Evolutionary conservation across 192 early-diverging fungal species (phyloP), one percentile per base, ranked within the genome.

Genomic region (Coemansia sp.): DNA sequence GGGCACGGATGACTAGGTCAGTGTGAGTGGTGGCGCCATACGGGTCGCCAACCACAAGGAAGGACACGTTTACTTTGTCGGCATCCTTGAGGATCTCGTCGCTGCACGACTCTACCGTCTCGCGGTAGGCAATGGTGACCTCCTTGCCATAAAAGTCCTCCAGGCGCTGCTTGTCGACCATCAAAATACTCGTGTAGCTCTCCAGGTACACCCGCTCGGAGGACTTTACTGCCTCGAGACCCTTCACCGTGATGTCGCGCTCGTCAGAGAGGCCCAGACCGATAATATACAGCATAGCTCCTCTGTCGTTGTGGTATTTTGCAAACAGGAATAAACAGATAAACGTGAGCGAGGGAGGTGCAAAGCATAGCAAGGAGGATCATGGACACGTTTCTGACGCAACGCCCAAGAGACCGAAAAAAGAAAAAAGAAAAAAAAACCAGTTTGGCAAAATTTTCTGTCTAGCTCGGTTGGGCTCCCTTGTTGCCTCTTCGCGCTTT

Each of bases 1-100:
- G 89, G 1, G 97, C 97, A 10, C 97, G 93, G 62, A 96, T 87
- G 11, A 99, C 92, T 12, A 99, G 87, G 74, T 99, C 97, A 0
- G 94, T 93, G 79, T 99, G 97, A 2, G 97, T 99, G 8, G 97
- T 99, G 19, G 97, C 97, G 17, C 96, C 89, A 70, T 89, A 97
- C 38, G 97, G 96, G 84, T 99, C 97, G 45, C 97, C 97, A 5
- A 99, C 96, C 2, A 99, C 97, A 54, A 99, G 84, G 60, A 99
- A 97, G 4, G 94, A 91, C 15, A 99, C 94, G 68, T 99, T 91
- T 56, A 93, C 87, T 39, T 72, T 89, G 64, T 96, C 93, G 2
- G 96, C 97, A 63, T 92, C 89, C 49, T 84, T 81, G 27, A 99
- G 86, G 67, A 99, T 99, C 6, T 85, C 74, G 69, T 98, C 96